A percentile compares a stretch with the other conserved stretches of the same genome.
phyloP scores from a whole-genome alignment of 345 rosid genomes.

The Bruguiera sexangula region DNA sequence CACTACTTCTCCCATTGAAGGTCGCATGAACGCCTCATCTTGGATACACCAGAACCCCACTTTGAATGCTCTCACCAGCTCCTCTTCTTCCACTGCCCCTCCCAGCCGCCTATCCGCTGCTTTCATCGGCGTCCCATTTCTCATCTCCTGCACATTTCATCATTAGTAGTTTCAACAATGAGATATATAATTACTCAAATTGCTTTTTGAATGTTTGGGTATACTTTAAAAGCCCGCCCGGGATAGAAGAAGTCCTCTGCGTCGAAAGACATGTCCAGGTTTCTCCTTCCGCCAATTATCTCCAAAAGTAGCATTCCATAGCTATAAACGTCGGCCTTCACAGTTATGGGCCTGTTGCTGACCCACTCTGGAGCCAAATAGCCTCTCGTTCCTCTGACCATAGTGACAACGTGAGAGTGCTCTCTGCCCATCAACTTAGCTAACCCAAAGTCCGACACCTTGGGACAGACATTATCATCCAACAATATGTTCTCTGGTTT shows the following conservation, averaged over 20 bases:
- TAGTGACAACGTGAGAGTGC: constrained; percentile 32
- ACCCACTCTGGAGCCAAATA: constrained; percentile 35
- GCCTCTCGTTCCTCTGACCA: constrained; percentile 35
- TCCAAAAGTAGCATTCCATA: constrained; percentile 33
- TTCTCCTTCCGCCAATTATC: constrained; percentile 31
- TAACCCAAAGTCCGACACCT: constrained; percentile 31
- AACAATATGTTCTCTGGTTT: constrained; percentile 31
- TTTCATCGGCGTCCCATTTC: constrained; percentile 18
- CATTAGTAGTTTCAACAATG: neutral
- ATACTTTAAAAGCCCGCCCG: constrained; percentile 84
- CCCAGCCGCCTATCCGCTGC: constrained; percentile 24
- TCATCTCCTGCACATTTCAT: constrained; percentile 17
- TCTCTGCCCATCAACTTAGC: constrained; percentile 36
- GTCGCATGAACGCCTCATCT: constrained; percentile 30
- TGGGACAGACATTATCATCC: constrained; percentile 30
- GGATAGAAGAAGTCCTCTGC: constrained; percentile 63
- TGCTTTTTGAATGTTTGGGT: neutral
- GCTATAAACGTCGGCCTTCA: constrained; percentile 35
- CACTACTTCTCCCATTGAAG: constrained; percentile 35
- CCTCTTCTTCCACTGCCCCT: constrained; percentile 26
- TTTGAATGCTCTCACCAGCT: constrained; percentile 23
- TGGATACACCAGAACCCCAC: constrained; percentile 36
- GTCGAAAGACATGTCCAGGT: constrained; percentile 28
- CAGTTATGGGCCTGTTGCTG: constrained; percentile 32
- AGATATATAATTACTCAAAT: neutral